Evolutionary conservation across 306 rosid genomes (phyloP).

Genomic region (Quillaja saponaria): DNA sequence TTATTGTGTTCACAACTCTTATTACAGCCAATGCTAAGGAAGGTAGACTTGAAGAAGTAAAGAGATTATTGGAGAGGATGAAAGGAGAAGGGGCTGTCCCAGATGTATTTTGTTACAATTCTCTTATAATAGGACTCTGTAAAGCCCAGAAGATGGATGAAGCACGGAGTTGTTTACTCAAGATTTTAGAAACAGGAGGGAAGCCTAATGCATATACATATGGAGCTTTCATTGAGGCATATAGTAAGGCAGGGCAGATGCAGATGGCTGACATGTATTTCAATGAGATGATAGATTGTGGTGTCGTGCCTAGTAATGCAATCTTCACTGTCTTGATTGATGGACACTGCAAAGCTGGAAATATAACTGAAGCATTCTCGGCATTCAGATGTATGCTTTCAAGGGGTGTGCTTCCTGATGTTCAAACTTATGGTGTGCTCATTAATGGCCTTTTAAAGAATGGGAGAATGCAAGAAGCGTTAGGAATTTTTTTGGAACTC

Average conservation of each 20-base stretch:
- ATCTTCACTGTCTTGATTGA: conserved; percentile 20
- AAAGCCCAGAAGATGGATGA: conserved; percentile 29
- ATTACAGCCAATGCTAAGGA: conserved; percentile 27
- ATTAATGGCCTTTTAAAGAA: conserved; percentile 25
- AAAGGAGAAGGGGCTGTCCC: conserved; percentile 12
- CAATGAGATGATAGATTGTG: conserved; percentile 20
- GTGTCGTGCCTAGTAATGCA: conserved; percentile 19
- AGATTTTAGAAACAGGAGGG: conserved; percentile 13
- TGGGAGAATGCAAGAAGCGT: conserved; percentile 32
- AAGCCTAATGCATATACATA: conserved; percentile 28
- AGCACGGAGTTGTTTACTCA: conserved; percentile 9
- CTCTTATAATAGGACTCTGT: conserved; percentile 24
- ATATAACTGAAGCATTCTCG: conserved; percentile 20
- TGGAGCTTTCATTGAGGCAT: conserved; percentile 30
- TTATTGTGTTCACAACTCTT: conserved; percentile 17
- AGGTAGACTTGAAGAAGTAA: conserved; percentile 20
- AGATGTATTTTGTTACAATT: conserved; percentile 27
- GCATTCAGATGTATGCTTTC: conserved; percentile 21
- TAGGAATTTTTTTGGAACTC: conserved; percentile 21
- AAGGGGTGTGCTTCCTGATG: conserved; percentile 20
- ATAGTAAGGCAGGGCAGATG: conserved; percentile 22
- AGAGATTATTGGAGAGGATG: conserved; percentile 20
- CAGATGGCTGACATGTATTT: conserved; percentile 28
- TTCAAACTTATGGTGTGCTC: conserved; percentile 28
- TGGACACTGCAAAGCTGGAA: conserved; percentile 29